Percentiles rank a stretch among this genome's conserved stretches.
These are phyloP conservation scores for Malassezia psittaci DNA, from an alignment of 1,284 basidiomycete species.

Conservation along the genomic window DNA sequence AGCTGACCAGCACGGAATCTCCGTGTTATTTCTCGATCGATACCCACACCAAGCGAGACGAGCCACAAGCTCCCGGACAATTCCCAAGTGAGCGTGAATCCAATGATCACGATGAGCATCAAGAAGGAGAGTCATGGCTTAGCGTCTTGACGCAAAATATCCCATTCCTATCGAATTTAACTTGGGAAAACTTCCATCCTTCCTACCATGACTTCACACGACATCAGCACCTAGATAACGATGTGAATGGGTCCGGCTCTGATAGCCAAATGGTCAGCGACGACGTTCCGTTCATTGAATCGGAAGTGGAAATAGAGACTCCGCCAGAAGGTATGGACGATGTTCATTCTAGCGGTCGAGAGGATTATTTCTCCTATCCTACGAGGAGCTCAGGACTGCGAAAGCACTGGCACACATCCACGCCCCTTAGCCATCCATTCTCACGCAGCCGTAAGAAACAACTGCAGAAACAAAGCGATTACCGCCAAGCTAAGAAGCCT, in stretches of 20 bases:
- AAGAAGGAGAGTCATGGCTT: neutral
- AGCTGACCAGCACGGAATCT: too few relatives aligned
- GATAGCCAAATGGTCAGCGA: neutral
- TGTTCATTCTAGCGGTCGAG: neutral
- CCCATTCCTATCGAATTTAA: neutral
- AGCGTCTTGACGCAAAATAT: neutral
- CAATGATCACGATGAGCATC: neutral
- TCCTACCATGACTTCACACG: neutral
- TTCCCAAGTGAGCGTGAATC: neutral
- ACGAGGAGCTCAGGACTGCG: neutral
- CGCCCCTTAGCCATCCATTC: neutral
- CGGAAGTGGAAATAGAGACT: conserved; percentile 2
- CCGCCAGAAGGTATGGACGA: neutral
- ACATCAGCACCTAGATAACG: neutral
- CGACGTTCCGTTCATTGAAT: neutral
- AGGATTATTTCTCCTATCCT: conserved; percentile 11
- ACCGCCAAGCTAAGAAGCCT: neutral
- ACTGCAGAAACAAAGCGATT: neutral
- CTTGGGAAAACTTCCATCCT: neutral
- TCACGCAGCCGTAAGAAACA: neutral
- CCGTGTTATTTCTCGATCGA: too few relatives aligned
- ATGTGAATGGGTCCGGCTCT: neutral
- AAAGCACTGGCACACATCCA: neutral
- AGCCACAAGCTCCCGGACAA: conserved; percentile 9
- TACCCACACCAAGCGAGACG: neutral